Conservation (phyloP, 1,284 basidiomycete genomes). For the Cutaneotrichosporon sp. region DNA sequence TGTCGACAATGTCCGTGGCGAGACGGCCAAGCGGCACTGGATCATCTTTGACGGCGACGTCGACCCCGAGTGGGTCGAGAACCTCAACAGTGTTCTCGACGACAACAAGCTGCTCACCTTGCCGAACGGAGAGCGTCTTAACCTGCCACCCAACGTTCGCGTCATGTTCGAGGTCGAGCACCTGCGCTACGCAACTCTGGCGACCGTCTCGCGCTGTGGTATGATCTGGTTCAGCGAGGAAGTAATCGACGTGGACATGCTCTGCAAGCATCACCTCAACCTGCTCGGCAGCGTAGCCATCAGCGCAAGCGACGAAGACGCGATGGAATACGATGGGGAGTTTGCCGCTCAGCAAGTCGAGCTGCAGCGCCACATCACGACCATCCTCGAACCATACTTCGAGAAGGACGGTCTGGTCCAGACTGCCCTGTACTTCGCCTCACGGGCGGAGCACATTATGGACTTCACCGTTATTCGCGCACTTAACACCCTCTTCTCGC, state of each 20-base stretch:
- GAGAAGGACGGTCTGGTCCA: conserved; percentile 74
- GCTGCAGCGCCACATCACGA: conserved; percentile 76
- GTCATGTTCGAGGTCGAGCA: conserved; percentile 99
- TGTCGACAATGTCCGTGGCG: conserved; percentile 96
- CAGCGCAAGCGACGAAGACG: conserved; percentile 85
- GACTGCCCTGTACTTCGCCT: conserved; percentile 71
- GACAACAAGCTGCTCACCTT: conserved; percentile 98
- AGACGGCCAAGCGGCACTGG: conserved; percentile 96
- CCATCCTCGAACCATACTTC: conserved; percentile 76
- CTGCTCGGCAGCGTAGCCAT: conserved; percentile 72
- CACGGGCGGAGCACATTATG: conserved; percentile 92
- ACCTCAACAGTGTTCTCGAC: conserved; percentile 97
- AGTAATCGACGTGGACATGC: conserved; percentile 84
- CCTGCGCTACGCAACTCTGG: conserved; percentile 91
- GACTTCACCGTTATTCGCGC: conserved; percentile 91
- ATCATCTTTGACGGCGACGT: conserved; percentile 99
- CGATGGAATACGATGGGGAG: conserved; percentile 52
- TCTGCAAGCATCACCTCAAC: conserved; percentile 82
- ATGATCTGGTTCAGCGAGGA: conserved; percentile 99
- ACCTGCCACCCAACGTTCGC: conserved; percentile 91
- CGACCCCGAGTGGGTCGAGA: conserved; percentile 99
- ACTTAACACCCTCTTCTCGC: conserved; percentile 91
- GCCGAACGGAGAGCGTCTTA: conserved; percentile 97
- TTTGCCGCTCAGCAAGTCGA: conserved; percentile 53
- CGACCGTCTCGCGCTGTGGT: conserved; percentile 98